A percentile compares a stretch with the other conserved stretches of the same genome.
Conservation (phyloP, 148 eudicot species). For the Dysphania ambrosioides region DNA sequence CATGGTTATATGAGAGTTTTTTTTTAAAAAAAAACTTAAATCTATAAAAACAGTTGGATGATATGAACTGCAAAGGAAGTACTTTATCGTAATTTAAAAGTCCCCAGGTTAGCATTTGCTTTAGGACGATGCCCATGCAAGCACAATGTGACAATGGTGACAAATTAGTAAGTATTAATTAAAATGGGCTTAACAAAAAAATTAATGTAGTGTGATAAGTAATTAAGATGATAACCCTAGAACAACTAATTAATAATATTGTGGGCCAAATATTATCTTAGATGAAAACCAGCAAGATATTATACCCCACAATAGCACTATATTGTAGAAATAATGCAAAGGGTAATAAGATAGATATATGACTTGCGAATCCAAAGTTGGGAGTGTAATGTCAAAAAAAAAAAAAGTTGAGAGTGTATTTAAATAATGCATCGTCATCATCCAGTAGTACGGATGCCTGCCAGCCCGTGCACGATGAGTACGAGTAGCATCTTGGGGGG, state of each 20-base stretch:
- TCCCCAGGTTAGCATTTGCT: too few species aligned
- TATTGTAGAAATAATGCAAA: background rate
- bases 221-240: background rate
- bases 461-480: constrained; percentile 11
- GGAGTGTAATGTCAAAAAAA: constrained; percentile 27
- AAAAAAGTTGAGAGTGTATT: too few species aligned
- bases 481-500: background rate
- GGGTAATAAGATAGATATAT: background rate
- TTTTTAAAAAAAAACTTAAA: too few species aligned
- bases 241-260: background rate
- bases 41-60: too few species aligned
- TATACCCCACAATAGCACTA: constrained; percentile 15
- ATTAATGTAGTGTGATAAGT: background rate
- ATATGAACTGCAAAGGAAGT: too few species aligned
- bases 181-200: background rate
- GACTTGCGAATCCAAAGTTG: too few species aligned
- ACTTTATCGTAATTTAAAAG: too few species aligned
- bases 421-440: constrained; percentile 3
- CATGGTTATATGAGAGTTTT: too few species aligned
- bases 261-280: constrained; percentile 22
- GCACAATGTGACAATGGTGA: background rate
- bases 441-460: constrained; percentile 20
- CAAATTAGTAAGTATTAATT: background rate
- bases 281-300: background rate
- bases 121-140: background rate